Evolutionary conservation across 768 basidiomycete species (phyloP), one percentile per base, ranked within the genome.

Genomic region (Tylopilus plumbeoviolaceoides): DNA sequence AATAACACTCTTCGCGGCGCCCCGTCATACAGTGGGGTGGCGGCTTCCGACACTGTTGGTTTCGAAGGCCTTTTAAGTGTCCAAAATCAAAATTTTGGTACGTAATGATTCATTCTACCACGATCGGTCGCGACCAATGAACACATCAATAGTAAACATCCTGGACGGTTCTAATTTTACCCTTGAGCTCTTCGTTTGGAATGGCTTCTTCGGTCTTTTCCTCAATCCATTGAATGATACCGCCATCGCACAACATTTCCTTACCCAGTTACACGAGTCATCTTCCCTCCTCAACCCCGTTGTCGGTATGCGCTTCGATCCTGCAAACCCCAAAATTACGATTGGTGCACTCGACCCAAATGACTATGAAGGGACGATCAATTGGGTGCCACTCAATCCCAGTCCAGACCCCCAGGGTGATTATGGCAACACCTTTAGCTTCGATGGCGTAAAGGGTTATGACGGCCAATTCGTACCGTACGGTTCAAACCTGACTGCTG

Each of bases 381-480:
- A 68, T 43, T 68, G 66, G 66, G 61, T 68, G 15, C 51, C 57
- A 39, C 47, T 68, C 18, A 17, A 60, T 36, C 46, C 52, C 18
- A 47, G 12, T 8, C 69, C 67, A 2, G 58, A 63, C 39, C 42
- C 51, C 7, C 50, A 46, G 3, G 52, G 43, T 9, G 54, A 62
- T 45, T 59, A 48, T 39, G 35, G 50, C 23, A 69, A 69, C 21
- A 53, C 39, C 10, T 63, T 69, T 41, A 42, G 8, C 7, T 54
- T 69, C 14, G 66, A 69, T 49, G 64, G 64, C 2, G 49, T 69
- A 30, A 69, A 69, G 28, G 67, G 67, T 5, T 70, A 68, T 20
- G 59, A 69, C 23, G 63, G 57, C 17, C 54, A 55, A 20, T 60
- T 70, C 18, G 53, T 69, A 27, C 62, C 68, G 4, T 53, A 50